Percentiles rank a stretch among this genome's conserved stretches.
Conservation (phyloP, 768 basidiomycete species). For the Pisolithus marmoratus region DNA sequence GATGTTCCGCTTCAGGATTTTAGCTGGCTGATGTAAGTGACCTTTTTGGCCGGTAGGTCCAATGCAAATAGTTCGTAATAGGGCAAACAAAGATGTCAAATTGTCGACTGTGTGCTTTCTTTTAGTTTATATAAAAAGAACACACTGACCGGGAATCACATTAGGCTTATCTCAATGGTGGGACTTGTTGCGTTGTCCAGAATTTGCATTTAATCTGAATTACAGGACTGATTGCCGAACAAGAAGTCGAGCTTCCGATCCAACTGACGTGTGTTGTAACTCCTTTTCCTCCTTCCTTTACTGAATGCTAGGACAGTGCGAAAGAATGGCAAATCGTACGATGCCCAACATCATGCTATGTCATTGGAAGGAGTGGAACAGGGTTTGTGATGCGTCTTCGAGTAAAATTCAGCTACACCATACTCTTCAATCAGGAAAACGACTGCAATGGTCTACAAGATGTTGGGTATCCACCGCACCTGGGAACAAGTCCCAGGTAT, state of each 20-base stretch:
- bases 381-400: constrained; percentile 37
- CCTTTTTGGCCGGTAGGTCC: background rate
- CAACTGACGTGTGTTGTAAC: background rate
- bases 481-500: constrained; percentile 33
- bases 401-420: too few species aligned
- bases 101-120: background rate
- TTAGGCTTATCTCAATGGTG: constrained; percentile 5
- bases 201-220: background rate
- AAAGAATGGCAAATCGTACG: constrained; percentile 52
- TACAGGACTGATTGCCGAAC: constrained; percentile 5
- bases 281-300: constrained; percentile 12
- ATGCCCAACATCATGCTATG: constrained; percentile 50
- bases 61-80: background rate
- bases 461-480: constrained; percentile 52
- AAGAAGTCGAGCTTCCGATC: constrained; percentile 4
- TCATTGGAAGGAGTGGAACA: constrained; percentile 61
- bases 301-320: constrained; percentile 16
- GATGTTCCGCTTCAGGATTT: constrained; percentile 33
- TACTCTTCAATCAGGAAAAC: constrained; percentile 47
- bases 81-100: constrained; percentile 2
- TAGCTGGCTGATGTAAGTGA: constrained; percentile 42
- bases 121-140: too few species aligned
- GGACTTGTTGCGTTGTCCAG: background rate
- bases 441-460: constrained; percentile 66
- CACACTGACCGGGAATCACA: background rate